These are phyloP conservation scores for Agaricus sinodeliciosus DNA, from an alignment of 768 basidiomycete species.

Conservation along the genomic window DNA sequence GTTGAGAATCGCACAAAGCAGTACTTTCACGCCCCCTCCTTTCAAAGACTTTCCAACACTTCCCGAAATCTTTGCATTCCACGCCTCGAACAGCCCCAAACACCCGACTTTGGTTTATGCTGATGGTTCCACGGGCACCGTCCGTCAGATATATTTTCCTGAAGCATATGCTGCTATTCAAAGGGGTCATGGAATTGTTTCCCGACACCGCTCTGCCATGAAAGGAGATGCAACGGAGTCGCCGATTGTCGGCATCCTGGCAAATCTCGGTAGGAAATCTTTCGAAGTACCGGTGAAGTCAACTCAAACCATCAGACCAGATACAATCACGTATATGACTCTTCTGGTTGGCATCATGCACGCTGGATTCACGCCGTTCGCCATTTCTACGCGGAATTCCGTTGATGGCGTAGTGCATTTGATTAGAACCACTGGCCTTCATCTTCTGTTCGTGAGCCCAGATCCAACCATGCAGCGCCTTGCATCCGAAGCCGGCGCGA, in stretches of 20 bases:
- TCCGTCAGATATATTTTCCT: not conserved
- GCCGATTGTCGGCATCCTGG: not conserved
- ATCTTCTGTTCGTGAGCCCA: conserved; percentile 18
- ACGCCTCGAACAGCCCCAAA: not conserved
- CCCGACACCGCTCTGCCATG: not conserved
- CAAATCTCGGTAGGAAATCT: not conserved
- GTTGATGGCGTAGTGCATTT: conserved; percentile 39
- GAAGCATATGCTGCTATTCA: not conserved
- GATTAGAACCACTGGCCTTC: conserved; percentile 18
- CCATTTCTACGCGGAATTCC: conserved; percentile 38
- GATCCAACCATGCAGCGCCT: conserved; percentile 16
- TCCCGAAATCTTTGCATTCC: not conserved
- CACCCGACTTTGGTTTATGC: not conserved
- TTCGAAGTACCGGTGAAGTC: not conserved
- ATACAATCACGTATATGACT: conserved; percentile 27
- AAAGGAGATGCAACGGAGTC: not conserved
- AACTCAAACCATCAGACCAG: conserved; percentile 11
- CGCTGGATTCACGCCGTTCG: conserved; percentile 30
- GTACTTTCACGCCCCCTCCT: not conserved
- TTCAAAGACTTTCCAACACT: not conserved
- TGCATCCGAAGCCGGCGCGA: conserved; percentile 11
- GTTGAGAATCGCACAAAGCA: not conserved
- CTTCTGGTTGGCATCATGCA: conserved; percentile 27
- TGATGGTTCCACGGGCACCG: not conserved
- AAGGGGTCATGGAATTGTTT: not conserved